Percentiles rank a stretch among this genome's conserved stretches.
These are phyloP conservation scores for Harringtonia lauricola DNA, from an alignment of 2,329 filamentous ascomycete species.

Conservation along the genomic window DNA sequence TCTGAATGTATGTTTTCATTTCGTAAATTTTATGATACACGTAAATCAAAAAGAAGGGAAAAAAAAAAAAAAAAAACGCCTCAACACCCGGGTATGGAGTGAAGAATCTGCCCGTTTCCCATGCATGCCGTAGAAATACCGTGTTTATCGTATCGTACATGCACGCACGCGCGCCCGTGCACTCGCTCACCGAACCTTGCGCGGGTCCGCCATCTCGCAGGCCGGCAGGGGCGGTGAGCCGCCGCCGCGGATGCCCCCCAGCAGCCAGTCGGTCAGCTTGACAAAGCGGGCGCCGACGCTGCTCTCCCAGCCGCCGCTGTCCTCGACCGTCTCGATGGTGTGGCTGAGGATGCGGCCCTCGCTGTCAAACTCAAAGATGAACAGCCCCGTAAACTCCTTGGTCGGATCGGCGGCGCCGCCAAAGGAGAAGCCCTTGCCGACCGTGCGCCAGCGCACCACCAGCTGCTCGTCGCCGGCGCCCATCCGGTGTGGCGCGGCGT, in stretches of 20 bases:
- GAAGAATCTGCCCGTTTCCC: constrained; percentile 6
- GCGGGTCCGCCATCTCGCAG: constrained; percentile 8
- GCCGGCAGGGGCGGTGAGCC: constrained; percentile 10
- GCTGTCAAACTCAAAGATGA: constrained; percentile 90
- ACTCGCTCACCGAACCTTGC: constrained; percentile 4
- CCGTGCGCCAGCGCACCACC: constrained; percentile 80
- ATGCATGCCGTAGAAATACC: too few species aligned
- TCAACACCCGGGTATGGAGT: constrained; percentile 11
- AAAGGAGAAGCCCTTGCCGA: constrained; percentile 19
- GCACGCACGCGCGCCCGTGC: background rate
- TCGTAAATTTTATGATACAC: background rate
- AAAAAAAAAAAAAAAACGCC: constrained; percentile 1
- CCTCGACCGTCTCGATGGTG: constrained; percentile 87
- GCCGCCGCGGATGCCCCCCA: constrained; percentile 57
- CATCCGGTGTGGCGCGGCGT: constrained; percentile 29
- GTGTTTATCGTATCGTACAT: background rate
- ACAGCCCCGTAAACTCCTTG: constrained; percentile 80
- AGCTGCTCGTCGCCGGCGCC: constrained; percentile 64
- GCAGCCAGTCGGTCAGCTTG: constrained; percentile 85
- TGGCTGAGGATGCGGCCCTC: constrained; percentile 77
- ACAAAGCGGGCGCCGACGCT: constrained; percentile 76
- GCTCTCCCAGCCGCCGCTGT: constrained; percentile 71
- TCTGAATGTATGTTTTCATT: background rate
- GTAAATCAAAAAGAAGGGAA: background rate
- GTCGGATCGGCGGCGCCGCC: constrained; percentile 27